These are phyloP conservation scores for Diversispora eburnea DNA, from an alignment of 192 early-diverging fungal genomes.

Conservation along the genomic window DNA sequence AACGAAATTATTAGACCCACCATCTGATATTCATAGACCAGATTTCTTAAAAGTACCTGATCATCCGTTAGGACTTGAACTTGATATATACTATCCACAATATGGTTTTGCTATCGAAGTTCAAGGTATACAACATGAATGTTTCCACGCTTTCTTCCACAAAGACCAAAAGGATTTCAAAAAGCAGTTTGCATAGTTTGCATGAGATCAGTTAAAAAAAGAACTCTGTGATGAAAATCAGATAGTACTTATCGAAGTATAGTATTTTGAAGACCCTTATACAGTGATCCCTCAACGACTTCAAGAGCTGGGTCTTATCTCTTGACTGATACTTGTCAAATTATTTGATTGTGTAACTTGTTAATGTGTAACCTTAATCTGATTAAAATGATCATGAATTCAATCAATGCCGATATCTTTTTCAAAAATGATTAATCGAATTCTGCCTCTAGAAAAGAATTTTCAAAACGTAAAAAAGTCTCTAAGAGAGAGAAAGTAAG, in stretches of 20 bases:
- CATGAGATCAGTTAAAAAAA: conserved; percentile 9
- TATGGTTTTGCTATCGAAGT: too few relatives aligned
- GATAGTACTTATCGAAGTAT: background rate
- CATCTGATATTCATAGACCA: conserved; percentile 6
- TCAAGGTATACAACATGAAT: conserved; percentile 12
- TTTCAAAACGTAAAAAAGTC: conserved; percentile 19
- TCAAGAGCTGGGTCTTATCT: conserved; percentile 9
- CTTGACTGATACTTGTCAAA: background rate
- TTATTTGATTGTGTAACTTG: background rate
- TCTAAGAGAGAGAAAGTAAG: conserved; percentile 13
- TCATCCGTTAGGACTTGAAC: conserved; percentile 24
- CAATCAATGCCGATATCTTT: background rate
- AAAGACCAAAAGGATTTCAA: conserved; percentile 15
- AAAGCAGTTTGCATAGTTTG: conserved; percentile 17
- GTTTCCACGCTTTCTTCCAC: background rate
- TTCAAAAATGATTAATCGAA: conserved; percentile 23
- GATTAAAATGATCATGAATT: background rate
- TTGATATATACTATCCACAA: conserved; percentile 23
- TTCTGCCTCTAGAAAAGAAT: conserved; percentile 6
- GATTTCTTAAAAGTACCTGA: too few relatives aligned
- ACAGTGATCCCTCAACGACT: conserved; percentile 1
- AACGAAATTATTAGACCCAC: background rate
- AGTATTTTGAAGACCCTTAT: conserved; percentile 22
- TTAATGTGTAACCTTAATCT: background rate
- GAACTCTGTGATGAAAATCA: conserved; percentile 11